Percentiles rank a stretch among this genome's conserved stretches.
phyloP scores from a whole-genome alignment of 2,329 filamentous ascomycete species.

The Colletotrichum sp. region DNA sequence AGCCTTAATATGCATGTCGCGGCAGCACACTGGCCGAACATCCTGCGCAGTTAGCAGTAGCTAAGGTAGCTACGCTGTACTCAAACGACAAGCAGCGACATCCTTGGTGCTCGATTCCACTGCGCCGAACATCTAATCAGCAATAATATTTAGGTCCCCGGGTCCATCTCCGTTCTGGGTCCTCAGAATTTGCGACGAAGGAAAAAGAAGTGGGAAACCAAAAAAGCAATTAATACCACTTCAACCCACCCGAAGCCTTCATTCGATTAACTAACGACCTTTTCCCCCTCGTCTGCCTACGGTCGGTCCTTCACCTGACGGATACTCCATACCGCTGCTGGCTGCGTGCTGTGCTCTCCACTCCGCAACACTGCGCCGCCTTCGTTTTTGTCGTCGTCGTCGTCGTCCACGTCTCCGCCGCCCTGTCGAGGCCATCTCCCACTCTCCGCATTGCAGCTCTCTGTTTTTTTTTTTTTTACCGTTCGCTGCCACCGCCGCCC shows the following conservation, averaged over 20 bases:
- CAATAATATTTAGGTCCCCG: constrained; percentile 13
- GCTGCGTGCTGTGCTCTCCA: background rate
- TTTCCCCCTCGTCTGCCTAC: background rate
- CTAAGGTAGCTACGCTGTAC: background rate
- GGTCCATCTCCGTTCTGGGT: constrained; percentile 15
- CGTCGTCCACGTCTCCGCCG: background rate
- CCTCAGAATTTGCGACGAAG: constrained; percentile 5
- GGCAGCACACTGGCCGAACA: constrained; percentile 13
- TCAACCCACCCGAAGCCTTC: background rate
- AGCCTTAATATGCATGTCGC: constrained; percentile 20
- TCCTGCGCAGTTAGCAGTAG: background rate
- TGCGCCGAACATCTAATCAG: constrained; percentile 13
- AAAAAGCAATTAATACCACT: constrained; percentile 12
- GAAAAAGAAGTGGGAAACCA: constrained; percentile 8
- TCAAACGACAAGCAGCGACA: constrained; percentile 14
- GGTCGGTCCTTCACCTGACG: background rate
- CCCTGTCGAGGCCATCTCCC: background rate
- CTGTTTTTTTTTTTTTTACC: background rate
- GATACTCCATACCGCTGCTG: background rate
- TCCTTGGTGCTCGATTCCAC: constrained; percentile 21
- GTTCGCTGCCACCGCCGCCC: background rate
- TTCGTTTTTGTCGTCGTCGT: background rate
- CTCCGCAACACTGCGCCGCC: background rate
- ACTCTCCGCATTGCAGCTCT: background rate
- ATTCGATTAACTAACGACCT: background rate